These are phyloP conservation scores for Geranium brycei DNA, from an alignment of 345 rosid genomes.

Conservation along the genomic window DNA sequence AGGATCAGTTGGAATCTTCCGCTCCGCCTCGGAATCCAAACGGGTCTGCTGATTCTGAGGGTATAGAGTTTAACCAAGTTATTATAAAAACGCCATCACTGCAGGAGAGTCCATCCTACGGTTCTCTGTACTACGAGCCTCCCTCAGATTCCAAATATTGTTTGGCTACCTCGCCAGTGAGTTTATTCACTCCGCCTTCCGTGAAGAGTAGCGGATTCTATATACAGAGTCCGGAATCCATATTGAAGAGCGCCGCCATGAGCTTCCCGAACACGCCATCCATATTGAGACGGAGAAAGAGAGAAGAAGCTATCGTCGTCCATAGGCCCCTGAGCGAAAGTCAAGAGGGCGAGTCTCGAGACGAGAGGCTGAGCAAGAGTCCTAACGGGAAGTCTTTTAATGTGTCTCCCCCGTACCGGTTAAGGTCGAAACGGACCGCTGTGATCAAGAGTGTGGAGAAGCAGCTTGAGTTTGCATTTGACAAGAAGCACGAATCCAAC, in stretches of 20 bases:
- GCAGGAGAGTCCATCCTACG: conserved; percentile 31
- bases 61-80: conserved; percentile 29
- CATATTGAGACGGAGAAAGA: conserved; percentile 31
- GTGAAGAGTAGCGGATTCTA: conserved; percentile 3
- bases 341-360: conserved; percentile 19
- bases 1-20: conserved; percentile 30
- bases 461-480: conserved; percentile 70
- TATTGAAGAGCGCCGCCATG: conserved; percentile 29
- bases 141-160: conserved; percentile 15
- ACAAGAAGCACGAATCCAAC: conserved; percentile 21
- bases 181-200: not conserved
- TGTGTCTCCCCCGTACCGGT: conserved; percentile 81
- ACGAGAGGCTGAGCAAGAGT: conserved; percentile 18
- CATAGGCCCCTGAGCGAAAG: conserved; percentile 18
- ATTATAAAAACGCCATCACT: conserved; percentile 13
- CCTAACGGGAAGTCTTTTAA: conserved; percentile 44
- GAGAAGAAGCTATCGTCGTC: conserved; percentile 11
- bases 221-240: conserved; percentile 16
- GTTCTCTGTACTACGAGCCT: conserved; percentile 46
- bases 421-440: conserved; percentile 70
- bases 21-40: conserved; percentile 25
- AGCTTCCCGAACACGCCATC: conserved; percentile 38
- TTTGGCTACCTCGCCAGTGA: not conserved
- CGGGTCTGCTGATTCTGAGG: conserved; percentile 40
- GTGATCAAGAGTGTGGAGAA: conserved; percentile 72